Base-by-base conservation (phyloP, 768 basidiomycete species). In the Pholiota molesta region DNA sequence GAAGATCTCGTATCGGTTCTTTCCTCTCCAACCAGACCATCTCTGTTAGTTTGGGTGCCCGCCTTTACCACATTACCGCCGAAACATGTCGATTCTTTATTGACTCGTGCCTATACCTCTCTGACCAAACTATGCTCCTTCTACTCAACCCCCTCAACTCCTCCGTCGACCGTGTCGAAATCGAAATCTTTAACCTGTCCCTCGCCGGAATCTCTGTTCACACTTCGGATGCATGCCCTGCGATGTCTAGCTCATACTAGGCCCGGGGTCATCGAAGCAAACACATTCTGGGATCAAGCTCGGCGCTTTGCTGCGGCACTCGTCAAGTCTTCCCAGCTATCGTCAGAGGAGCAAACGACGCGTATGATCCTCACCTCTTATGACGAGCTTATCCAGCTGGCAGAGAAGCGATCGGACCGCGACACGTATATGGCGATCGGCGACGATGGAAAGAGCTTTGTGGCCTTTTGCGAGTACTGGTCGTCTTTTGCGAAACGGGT, bases 391-490 rank as follows among this genome's bases (percentile, higher is more conserved):
- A 71, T 86, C n/a, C 65, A 61, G 3, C 65, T 74, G 45, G 79
- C 79, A 0, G 78, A 82, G 66, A 64, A 69, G 17, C 70, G 78
- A 62, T 56, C 60, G 31, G 81, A 78, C 64, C 64, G 55, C n/a
- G 69, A 60, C 1, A 63, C 35, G 0, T 88, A 89, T 63, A 64
- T 84, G 59, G 72, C 72, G 16, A 55, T 67, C 6, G 62, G 65
- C 23, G 63, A 63, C 10, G 53, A 64, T n/a, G 86, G 86, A 2
- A 79, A 74, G 52, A 77, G 80, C 0, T 94, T 90, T 67, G 62
- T 84, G 14, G 76, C 77, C 8, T 84, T 90, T 70, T 92, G 90
- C 69, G 90, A 93, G 64, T 86, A 84, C 57, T 92, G 92, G 86
- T 81, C 86, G 65, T 77, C 74, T 19, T 83, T 92, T 64, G 90